phyloP scores from a whole-genome alignment of 2,329 filamentous ascomycete species.

The Truncatella angustata region DNA sequence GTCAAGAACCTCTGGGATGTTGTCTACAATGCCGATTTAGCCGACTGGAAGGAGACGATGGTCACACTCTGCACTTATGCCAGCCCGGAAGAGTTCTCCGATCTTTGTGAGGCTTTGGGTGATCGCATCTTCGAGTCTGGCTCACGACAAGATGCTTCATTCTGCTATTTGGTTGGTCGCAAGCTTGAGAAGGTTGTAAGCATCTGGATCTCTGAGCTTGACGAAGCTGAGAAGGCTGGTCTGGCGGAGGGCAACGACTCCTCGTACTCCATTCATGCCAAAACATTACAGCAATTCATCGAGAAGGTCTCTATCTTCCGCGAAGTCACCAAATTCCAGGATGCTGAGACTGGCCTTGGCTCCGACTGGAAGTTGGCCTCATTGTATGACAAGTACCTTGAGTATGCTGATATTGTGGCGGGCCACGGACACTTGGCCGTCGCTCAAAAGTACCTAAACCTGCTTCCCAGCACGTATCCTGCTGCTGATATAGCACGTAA shows the following conservation, averaged over 20 bases:
- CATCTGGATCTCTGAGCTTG: constrained; percentile 89
- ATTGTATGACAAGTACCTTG: constrained; percentile 91
- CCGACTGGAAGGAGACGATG: constrained; percentile 97
- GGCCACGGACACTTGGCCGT: constrained; percentile 82
- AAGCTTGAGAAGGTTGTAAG: constrained; percentile 96
- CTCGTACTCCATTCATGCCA: constrained; percentile 87
- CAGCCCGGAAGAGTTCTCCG: constrained; percentile 84
- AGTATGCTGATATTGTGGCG: constrained; percentile 94
- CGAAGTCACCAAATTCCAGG: constrained; percentile 86
- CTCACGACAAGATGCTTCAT: constrained; percentile 84
- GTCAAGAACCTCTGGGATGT: constrained; percentile 98
- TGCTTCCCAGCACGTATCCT: constrained; percentile 79
- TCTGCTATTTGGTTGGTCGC: constrained; percentile 93
- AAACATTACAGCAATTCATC: constrained; percentile 86
- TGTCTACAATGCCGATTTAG: constrained; percentile 90
- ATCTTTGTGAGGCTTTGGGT: constrained; percentile 91
- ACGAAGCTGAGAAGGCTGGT: constrained; percentile 76
- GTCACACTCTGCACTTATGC: constrained; percentile 94
- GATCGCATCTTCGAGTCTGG: constrained; percentile 82
- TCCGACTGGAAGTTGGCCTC: constrained; percentile 85
- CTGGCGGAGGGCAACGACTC: constrained; percentile 72
- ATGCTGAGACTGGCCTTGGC: constrained; percentile 67
- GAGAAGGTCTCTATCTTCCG: constrained; percentile 98
- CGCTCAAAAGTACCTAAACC: constrained; percentile 87
- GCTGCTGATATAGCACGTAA: constrained; percentile 84